Evolutionary conservation across 2,329 filamentous ascomycete species (phyloP).

Genomic region (Cercospora zeae-maydis): DNA sequence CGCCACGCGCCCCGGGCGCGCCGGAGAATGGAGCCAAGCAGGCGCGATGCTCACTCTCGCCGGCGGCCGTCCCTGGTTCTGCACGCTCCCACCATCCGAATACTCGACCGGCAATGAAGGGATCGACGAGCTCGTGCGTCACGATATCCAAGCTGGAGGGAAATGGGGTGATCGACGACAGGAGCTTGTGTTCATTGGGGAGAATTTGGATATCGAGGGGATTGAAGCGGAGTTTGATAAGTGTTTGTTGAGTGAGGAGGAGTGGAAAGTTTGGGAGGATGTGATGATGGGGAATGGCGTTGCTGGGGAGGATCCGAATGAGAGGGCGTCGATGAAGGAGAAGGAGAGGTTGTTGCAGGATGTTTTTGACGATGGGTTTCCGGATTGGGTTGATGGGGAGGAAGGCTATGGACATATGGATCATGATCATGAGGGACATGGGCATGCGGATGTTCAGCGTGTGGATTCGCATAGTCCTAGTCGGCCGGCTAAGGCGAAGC

Average conservation of each 20-base stretch:
- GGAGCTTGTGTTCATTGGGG: constrained; percentile 71
- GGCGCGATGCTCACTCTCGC: constrained; percentile 61
- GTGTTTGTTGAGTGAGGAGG: constrained; percentile 60
- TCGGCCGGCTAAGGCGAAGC: constrained; percentile 16
- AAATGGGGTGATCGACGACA: constrained; percentile 67
- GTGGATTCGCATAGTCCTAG: constrained; percentile 21
- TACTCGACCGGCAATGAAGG: constrained; percentile 50
- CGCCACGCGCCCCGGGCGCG: constrained; percentile 54
- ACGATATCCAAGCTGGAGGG: constrained; percentile 46
- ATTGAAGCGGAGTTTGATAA: constrained; percentile 55
- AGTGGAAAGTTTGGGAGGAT: constrained; percentile 46
- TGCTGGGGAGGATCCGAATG: constrained; percentile 20
- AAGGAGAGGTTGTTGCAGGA: constrained; percentile 43
- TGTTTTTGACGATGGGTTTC: constrained; percentile 38
- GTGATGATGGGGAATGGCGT: constrained; percentile 22
- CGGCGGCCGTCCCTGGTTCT: constrained; percentile 58
- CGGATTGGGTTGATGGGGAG: constrained; percentile 29
- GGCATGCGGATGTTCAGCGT: not conserved
- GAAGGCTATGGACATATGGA: constrained; percentile 20
- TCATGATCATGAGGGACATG: constrained; percentile 24
- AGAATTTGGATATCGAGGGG: constrained; percentile 54
- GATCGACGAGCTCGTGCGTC: constrained; percentile 47
- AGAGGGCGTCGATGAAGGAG: constrained; percentile 11
- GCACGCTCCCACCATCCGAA: constrained; percentile 53
- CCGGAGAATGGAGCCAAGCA: constrained; percentile 62